phyloP scores from a whole-genome alignment of 768 basidiomycete genomes.

The Agrocybe pediades region DNA sequence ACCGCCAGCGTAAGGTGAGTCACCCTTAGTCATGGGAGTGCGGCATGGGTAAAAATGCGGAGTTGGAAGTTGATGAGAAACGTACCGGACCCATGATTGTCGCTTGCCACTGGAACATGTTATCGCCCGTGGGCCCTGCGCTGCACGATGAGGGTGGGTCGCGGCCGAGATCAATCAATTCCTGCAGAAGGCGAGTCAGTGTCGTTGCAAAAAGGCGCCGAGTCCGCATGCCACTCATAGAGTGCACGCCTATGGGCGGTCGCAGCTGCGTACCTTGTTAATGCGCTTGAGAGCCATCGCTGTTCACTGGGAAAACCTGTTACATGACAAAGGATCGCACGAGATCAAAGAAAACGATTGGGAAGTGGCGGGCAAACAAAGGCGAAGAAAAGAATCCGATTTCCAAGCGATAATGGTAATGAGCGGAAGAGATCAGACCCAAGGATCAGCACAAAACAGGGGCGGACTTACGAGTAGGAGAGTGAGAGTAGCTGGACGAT shows the following conservation, averaged over 20 bases:
- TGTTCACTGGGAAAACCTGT: slow-evolving; percentile 24
- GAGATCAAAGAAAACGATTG: slow-evolving; percentile 39
- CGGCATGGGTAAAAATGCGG: slow-evolving; percentile 15
- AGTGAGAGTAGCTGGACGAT: slow-evolving; percentile 22
- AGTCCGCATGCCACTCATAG: slow-evolving; percentile 7
- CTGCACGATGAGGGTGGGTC: slow-evolving; percentile 99
- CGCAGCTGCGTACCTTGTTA: slow-evolving; percentile 76
- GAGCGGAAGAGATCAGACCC: slow-evolving; percentile 17
- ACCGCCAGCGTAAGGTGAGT: slow-evolving; percentile 98
- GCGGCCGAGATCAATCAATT: slow-evolving; percentile 98
- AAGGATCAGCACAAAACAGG: neutral
- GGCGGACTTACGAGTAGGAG: slow-evolving; percentile 35
- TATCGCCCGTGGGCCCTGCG: slow-evolving; percentile 96
- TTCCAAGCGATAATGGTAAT: slow-evolving; percentile 30
- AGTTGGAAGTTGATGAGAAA: slow-evolving; percentile 14
- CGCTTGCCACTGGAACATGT: slow-evolving; percentile 99
- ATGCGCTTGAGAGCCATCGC: slow-evolving; percentile 98
- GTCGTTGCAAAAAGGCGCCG: slow-evolving; percentile 18
- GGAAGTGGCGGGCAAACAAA: slow-evolving; percentile 17
- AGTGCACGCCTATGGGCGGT: neutral
- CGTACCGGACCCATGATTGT: slow-evolving; percentile 99
- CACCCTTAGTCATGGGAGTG: slow-evolving; percentile 57
- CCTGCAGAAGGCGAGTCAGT: slow-evolving; percentile 50
- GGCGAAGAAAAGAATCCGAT: slow-evolving; percentile 29
- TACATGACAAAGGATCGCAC: slow-evolving; percentile 40